Evolutionary conservation across 192 early-diverging fungal genomes (phyloP), one percentile per base, ranked within the genome.

Genomic region (Helicostylum pulchrum): DNA sequence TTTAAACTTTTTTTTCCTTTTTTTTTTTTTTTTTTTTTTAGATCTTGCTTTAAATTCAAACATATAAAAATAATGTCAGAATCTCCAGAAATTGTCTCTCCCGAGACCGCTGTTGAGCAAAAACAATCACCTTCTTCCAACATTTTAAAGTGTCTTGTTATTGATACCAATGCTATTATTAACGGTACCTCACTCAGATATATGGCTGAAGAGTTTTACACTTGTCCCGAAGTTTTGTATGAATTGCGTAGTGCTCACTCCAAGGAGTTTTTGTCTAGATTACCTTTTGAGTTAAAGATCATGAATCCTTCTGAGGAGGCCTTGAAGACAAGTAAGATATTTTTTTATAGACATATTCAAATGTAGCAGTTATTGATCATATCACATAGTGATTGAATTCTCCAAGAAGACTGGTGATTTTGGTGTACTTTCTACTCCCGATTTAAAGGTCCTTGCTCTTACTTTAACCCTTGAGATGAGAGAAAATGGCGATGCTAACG

Each of bases 381-480:
- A 66, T 47, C 52, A 45, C 1, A 66, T 83, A 69, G 94, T 97
- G 14, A 77, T 89, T 23, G 84, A 81, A 7, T 97, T 97, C 77
- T 80, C 95, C 46, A 91, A 89, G 64, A 88, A 88, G 68, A 95
- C 96, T 4, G 96, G 96, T 49, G 96, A 99, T 77, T 95, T 86
- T 71, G 70, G 89, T 20, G 78, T 80, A 26, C 78, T 99, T 15
- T 89, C 90, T 14, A 63, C 80, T 21, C 87, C 90, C 12, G 96
- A 99, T 87, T 68, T 98, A 54, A 91, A 88, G 70, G 87, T 98
- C 10, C 74, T 99, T 23, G 96, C 96, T 5, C 73, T 99, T 65
- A 87, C 91, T 0, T 92, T 87, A 56, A 92, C 90, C 83, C 68
- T 99, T 20, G 94, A 95, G 63, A 83, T 87, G 63, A 86, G 92